These are phyloP conservation scores for Osmanthus fragrans DNA, from an alignment of 257 asterid species.

Conservation along the genomic window DNA sequence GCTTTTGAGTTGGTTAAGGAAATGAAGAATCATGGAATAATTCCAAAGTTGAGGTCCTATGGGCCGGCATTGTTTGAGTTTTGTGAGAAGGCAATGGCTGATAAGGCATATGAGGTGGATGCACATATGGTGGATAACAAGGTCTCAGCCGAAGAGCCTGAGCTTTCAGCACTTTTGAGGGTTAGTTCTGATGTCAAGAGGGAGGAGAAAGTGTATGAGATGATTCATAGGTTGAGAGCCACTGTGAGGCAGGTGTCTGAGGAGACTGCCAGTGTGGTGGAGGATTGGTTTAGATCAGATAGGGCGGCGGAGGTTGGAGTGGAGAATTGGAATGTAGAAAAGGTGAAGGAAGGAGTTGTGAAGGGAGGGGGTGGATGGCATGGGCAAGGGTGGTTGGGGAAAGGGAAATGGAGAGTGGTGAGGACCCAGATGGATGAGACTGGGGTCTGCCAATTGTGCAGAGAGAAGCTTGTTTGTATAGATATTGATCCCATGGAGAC, in stretches of 20 bases:
- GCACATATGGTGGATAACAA: slow-evolving; percentile 74
- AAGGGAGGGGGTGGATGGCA: slow-evolving; percentile 99
- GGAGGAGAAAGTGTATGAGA: slow-evolving; percentile 77
- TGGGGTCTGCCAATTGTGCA: slow-evolving; percentile 75
- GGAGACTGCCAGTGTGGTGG: slow-evolving; percentile 64
- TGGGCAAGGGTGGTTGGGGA: slow-evolving; percentile 97
- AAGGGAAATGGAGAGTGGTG: slow-evolving; percentile 78
- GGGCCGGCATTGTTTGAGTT: slow-evolving; percentile 89
- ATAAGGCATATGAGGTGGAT: slow-evolving; percentile 82
- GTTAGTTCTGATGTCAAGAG: slow-evolving; percentile 59
- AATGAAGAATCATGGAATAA: slow-evolving; percentile 66
- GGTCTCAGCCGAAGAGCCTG: slow-evolving; percentile 74
- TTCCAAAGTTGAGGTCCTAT: slow-evolving; percentile 83
- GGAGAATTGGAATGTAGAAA: slow-evolving; percentile 64
- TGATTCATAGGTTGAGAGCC: slow-evolving; percentile 83
- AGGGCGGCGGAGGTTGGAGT: slow-evolving; percentile 61
- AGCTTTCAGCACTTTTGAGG: slow-evolving; percentile 71
- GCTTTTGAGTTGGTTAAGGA: slow-evolving; percentile 77
- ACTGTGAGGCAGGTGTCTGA: slow-evolving; percentile 86
- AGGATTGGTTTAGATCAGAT: slow-evolving; percentile 77
- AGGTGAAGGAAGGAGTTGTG: slow-evolving; percentile 65
- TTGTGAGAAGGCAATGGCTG: slow-evolving; percentile 64
- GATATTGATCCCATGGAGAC: slow-evolving; percentile 96
- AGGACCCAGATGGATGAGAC: slow-evolving; percentile 55
- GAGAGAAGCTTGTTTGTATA: slow-evolving; percentile 80